Evolutionary conservation across 495 filamentous ascomycete species (phyloP).

Genomic region (Tuber aestivum): DNA sequence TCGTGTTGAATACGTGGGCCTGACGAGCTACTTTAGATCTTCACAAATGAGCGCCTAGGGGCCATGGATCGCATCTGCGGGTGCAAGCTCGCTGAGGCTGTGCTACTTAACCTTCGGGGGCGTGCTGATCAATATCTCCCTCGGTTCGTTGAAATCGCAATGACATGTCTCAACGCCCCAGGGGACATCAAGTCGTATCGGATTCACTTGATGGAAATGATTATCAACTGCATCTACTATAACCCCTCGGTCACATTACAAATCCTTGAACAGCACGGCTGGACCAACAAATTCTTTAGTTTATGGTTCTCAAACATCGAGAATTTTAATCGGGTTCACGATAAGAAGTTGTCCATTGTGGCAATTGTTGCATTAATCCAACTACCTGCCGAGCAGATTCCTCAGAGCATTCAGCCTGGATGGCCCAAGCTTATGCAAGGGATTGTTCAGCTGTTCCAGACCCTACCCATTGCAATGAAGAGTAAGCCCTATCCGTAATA

Average conservation of each 20-base stretch:
- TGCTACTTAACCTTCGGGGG: conserved; percentile 94
- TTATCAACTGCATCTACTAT: conserved; percentile 97
- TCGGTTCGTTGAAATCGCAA: conserved; percentile 80
- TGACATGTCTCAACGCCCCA: conserved; percentile 63
- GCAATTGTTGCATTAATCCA: conserved; percentile 81
- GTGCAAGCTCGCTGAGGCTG: conserved; percentile 95
- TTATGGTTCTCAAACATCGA: conserved; percentile 96
- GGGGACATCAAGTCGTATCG: conserved; percentile 81
- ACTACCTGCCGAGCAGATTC: conserved; percentile 69
- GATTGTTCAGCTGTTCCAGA: conserved; percentile 84
- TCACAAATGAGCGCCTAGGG: conserved; percentile 79
- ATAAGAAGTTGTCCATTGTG: conserved; percentile 95
- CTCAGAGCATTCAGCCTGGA: conserved; percentile 80
- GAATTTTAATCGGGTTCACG: conserved; percentile 85
- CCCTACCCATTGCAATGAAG: conserved; percentile 77
- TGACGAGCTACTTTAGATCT: conserved; percentile 43
- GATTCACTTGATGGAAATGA: conserved; percentile 97
- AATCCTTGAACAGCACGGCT: conserved; percentile 77
- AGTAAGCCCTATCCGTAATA: conserved; percentile 50
- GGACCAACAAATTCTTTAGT: conserved; percentile 99
- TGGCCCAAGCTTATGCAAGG: conserved; percentile 95
- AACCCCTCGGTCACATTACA: conserved; percentile 67
- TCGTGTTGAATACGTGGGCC: conserved; percentile 1
- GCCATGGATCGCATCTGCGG: conserved; percentile 95
- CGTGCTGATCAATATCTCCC: conserved; percentile 78